Evolutionary conservation across 1,284 basidiomycete genomes (phyloP).

Genomic region (Tilletia caries): DNA sequence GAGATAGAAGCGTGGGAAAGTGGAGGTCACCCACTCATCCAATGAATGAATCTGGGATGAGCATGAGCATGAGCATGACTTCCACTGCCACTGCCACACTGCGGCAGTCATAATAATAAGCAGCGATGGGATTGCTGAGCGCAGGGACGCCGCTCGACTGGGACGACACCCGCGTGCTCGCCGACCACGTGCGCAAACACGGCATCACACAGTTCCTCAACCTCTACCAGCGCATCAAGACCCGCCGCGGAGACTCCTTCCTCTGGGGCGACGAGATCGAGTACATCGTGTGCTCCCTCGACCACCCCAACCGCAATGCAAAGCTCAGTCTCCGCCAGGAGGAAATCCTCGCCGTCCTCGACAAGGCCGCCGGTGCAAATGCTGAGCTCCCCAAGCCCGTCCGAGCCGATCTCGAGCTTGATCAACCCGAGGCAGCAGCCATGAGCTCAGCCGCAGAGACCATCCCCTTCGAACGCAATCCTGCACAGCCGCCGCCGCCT

Average conservation of each 20-base stretch:
- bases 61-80: too few species aligned
- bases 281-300: constrained; percentile 89
- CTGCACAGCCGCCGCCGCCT: constrained; percentile 15
- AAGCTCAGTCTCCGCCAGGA: constrained; percentile 85
- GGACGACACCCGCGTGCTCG: constrained; percentile 74
- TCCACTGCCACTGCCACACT: too few species aligned
- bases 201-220: constrained; percentile 93
- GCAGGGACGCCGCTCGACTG: constrained; percentile 91
- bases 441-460: constrained; percentile 11
- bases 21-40: too few species aligned
- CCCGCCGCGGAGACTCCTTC: constrained; percentile 82
- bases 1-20: constrained; percentile 3
- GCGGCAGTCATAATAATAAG: too few species aligned
- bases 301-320: constrained; percentile 74
- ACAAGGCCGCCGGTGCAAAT: constrained; percentile 29
- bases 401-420: not conserved
- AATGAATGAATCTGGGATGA: too few species aligned
- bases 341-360: constrained; percentile 82
- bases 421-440: not conserved
- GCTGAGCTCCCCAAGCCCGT: constrained; percentile 21
- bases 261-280: constrained; percentile 99
- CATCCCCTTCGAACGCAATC: constrained; percentile 17
- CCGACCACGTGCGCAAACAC: constrained; percentile 84
- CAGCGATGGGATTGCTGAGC: constrained; percentile 81
- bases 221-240: constrained; percentile 87